Conservation (phyloP, 129 eudicot species). For the Deinandra increscens region DNA sequence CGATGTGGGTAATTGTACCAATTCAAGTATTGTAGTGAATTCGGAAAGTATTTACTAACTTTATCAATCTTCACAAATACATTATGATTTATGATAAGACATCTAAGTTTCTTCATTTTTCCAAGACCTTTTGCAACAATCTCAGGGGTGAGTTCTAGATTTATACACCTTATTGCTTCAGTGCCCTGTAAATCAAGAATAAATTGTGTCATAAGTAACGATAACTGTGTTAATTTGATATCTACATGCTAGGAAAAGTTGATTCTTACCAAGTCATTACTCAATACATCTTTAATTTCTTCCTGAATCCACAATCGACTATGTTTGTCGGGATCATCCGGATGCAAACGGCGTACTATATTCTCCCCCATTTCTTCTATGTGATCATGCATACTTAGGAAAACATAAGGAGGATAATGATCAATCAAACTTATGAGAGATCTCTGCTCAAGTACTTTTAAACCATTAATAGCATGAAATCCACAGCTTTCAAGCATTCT, state of each 20-base stretch:
- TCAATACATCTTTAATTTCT: conserved; percentile 28
- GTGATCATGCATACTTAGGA: conserved; percentile 26
- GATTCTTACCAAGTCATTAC: conserved; percentile 15
- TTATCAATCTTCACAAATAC: neutral
- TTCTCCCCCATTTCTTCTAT: conserved; percentile 36
- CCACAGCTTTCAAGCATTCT: conserved; percentile 24
- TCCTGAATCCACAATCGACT: conserved; percentile 28
- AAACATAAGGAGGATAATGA: neutral
- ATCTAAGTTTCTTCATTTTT: conserved; percentile 24
- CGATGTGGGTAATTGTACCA: conserved; percentile 21
- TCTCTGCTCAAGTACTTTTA: conserved; percentile 24
- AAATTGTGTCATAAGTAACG: neutral
- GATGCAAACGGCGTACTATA: conserved; percentile 22
- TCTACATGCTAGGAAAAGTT: neutral
- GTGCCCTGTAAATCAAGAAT: conserved; percentile 3
- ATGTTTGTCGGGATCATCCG: neutral
- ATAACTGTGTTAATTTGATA: neutral
- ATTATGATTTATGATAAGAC: neutral
- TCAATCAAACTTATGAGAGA: conserved; percentile 8
- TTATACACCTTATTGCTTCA: conserved; percentile 12
- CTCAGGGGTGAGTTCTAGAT: neutral
- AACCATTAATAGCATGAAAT: conserved; percentile 24
- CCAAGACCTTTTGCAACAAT: conserved; percentile 1
- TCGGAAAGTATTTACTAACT: conserved; percentile 12
- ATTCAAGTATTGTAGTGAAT: conserved; percentile 10